Percentiles rank a stretch among this genome's conserved stretches.
phyloP scores from a whole-genome alignment of 352 stramenopile species.

The Bremia lactucae region DNA sequence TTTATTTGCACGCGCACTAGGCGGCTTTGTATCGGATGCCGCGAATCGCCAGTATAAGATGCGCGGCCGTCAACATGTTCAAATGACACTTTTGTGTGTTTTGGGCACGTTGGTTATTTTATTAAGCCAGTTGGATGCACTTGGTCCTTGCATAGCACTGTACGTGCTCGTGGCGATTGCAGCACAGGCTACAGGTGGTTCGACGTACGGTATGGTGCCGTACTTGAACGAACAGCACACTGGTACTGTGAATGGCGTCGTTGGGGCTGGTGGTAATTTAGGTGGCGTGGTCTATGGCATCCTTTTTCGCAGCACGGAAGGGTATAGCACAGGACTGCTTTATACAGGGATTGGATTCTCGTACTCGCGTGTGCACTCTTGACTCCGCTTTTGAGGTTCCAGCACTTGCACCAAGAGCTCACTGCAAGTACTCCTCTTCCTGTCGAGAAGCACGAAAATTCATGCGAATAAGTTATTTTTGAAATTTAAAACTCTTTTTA shows the following conservation, averaged over 20 bases:
- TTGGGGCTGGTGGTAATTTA: slow-evolving; percentile 57
- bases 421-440: no score
- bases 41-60: slow-evolving; percentile 81
- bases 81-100: slow-evolving; percentile 67
- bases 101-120: slow-evolving; percentile 80
- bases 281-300: slow-evolving; percentile 62
- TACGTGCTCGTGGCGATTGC: slow-evolving; percentile 90
- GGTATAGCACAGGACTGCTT: slow-evolving; percentile 27
- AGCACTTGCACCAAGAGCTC: slow-evolving; percentile 26
- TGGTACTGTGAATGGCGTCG: slow-evolving; percentile 50
- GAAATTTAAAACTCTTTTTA: no score
- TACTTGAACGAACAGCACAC: slow-evolving; percentile 62
- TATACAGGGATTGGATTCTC: slow-evolving; percentile 47
- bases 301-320: slow-evolving; percentile 45
- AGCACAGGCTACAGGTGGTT: slow-evolving; percentile 74
- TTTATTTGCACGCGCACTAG: slow-evolving; percentile 84
- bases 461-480: slow-evolving; percentile 8
- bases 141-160: slow-evolving; percentile 65
- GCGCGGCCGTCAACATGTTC: slow-evolving; percentile 76
- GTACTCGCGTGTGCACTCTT: slow-evolving; percentile 40
- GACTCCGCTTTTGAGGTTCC: slow-evolving; percentile 31
- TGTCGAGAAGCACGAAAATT: slow-evolving; percentile 6
- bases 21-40: slow-evolving; percentile 80
- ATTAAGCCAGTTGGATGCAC: slow-evolving; percentile 66
- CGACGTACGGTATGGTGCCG: slow-evolving; percentile 59